Conservation (phyloP, 2,329 filamentous ascomycete species). For the Pyricularia pennisetigena region DNA sequence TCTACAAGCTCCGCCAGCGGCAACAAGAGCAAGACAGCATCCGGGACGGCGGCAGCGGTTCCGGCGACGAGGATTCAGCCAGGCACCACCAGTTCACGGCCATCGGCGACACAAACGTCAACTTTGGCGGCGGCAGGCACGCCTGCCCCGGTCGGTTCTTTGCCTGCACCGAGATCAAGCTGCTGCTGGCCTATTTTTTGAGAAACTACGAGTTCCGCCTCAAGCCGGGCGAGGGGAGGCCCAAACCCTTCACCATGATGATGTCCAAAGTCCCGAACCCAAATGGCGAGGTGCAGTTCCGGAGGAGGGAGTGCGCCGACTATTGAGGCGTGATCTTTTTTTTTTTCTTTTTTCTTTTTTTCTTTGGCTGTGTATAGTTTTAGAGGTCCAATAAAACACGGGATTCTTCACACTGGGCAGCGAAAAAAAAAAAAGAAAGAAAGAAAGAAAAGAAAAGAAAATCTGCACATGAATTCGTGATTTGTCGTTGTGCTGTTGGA, state of each 20-base stretch:
- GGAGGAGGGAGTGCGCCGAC: slow-evolving; percentile 16
- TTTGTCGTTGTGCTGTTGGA: neutral
- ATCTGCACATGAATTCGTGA: neutral
- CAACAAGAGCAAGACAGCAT: neutral
- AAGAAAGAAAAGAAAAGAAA: too few relatives aligned
- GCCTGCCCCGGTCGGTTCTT: slow-evolving; percentile 40
- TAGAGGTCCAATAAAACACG: too few relatives aligned
- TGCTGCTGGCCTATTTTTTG: slow-evolving; percentile 30
- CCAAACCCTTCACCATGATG: slow-evolving; percentile 30
- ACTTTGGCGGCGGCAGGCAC: slow-evolving; percentile 37
- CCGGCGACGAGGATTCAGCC: slow-evolving; percentile 18
- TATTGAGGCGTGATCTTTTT: neutral
- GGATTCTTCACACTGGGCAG: too few relatives aligned
- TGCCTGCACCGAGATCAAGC: slow-evolving; percentile 34
- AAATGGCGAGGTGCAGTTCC: slow-evolving; percentile 29
- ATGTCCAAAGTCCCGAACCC: slow-evolving; percentile 31
- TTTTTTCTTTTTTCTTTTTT: too few relatives aligned
- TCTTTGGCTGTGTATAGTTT: neutral
- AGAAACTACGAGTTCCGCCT: slow-evolving; percentile 31
- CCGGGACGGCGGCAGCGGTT: slow-evolving; percentile 10
- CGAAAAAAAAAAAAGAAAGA: neutral
- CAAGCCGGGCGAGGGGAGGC: slow-evolving; percentile 25
- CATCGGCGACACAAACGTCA: slow-evolving; percentile 29
- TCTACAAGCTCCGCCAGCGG: slow-evolving; percentile 31
- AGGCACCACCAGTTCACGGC: slow-evolving; percentile 32